Conservation (phyloP, 2,329 filamentous ascomycete species). For the Pseudopithomyces maydicus region DNA sequence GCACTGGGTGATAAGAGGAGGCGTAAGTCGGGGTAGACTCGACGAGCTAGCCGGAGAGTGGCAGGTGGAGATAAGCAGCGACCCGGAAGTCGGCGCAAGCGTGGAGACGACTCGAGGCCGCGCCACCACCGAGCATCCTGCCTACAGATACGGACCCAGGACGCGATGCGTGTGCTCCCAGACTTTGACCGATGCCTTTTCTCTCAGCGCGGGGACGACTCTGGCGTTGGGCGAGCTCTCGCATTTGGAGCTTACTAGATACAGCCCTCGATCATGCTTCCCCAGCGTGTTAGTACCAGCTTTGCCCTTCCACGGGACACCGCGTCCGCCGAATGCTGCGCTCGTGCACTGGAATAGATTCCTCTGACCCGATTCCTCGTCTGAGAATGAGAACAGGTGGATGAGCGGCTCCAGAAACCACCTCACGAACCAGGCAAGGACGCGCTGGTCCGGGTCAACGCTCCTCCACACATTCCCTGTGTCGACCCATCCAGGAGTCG, state of each 20-base stretch:
- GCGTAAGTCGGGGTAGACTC: not conserved
- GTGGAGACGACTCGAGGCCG: not conserved
- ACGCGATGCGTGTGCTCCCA: conserved; percentile 6
- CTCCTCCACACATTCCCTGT: conserved; percentile 37
- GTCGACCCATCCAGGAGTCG: conserved; percentile 43
- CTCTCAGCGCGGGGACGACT: not conserved
- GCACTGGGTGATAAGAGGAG: not conserved
- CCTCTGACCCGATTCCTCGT: conserved; percentile 9
- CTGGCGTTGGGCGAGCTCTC: not conserved
- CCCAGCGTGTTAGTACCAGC: conserved; percentile 2
- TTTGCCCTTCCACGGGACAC: conserved; percentile 1
- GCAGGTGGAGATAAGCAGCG: conserved; percentile 10
- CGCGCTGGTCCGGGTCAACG: not conserved
- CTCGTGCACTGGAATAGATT: conserved; percentile 12
- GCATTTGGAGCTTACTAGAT: conserved; percentile 3
- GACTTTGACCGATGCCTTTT: conserved; percentile 4
- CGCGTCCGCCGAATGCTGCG: conserved; percentile 5
- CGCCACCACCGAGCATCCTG: not conserved
- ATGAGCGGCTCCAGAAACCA: conserved; percentile 5
- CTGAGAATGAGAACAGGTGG: not conserved
- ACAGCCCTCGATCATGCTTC: not conserved
- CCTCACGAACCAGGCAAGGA: conserved; percentile 6
- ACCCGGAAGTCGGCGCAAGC: not conserved
- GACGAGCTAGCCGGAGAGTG: conserved; percentile 8
- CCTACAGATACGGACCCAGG: conserved; percentile 2